Evolutionary conservation across 768 basidiomycete genomes (phyloP), one percentile per base, ranked within the genome.

Genomic region (Tephrocybe rancida): DNA sequence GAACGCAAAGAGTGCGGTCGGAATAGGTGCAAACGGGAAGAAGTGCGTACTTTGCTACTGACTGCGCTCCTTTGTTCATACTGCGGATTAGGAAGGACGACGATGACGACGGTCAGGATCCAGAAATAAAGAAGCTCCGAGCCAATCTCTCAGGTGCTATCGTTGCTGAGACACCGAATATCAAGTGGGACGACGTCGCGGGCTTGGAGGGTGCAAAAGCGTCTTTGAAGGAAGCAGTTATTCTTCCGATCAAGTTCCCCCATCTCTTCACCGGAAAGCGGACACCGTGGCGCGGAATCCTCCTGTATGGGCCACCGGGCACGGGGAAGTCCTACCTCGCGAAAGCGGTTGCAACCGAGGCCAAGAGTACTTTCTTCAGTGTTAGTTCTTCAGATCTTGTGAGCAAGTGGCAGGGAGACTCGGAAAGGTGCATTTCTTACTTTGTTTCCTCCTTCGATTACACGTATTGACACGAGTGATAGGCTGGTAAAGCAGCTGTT

Each of bases 321-420:
- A 98, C 97, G 9, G 97, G 97, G 13, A 99, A 99, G 75, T 91
- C 88, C 38, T 98, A 88, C 67, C 82, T 99, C 38, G 97, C 97
- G 2, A 99, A 99, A 70, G 97, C 97, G 0, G 97, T 99, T 21
- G 97, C 97, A 16, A 99, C 97, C 13, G 97, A 99, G 71, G 95
- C 97, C 48, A 98, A 98, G 75, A 95, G 95, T 70, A 98, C 96
- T 8, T 99, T 99, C 80, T 98, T 96, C 75, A 92, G 89, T 59
- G 94, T 99, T 56, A 93, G 90, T 64, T 94, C 92, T 21, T 88
- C 87, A 67, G 97, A 98, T 66, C 78, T 99, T 50, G 97, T 98
- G 50, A 95, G 93, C 70, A 99, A 98, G 70, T 99, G 97, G 97
- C 97, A 98, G 75, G 97, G 97, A 54, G 97, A 99, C 71, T 95